phyloP scores from a whole-genome alignment of 2,329 filamentous ascomycete species.

The Phaeoacremonium minimum region DNA sequence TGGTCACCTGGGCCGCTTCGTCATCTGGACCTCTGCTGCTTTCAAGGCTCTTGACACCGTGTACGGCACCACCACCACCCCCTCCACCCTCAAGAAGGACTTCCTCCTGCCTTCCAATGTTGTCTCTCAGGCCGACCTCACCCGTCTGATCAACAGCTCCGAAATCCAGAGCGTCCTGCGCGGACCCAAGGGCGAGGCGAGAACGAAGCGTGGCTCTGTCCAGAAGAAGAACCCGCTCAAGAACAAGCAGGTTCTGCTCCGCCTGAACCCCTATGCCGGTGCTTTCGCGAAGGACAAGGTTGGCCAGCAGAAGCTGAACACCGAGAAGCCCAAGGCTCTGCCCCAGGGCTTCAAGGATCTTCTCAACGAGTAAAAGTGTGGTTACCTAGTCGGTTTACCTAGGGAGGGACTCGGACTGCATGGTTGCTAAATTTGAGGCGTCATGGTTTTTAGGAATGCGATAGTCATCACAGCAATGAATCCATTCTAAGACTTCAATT shows the following conservation, averaged over 20 bases:
- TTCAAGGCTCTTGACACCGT: conserved; percentile 96
- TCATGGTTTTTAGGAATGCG: background rate
- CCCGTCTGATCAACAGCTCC: conserved; percentile 97
- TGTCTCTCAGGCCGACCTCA: conserved; percentile 90
- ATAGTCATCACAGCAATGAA: no score
- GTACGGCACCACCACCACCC: conserved; percentile 89
- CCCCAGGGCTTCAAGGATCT: conserved; percentile 18
- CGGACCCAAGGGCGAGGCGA: conserved; percentile 82
- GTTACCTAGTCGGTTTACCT: no score
- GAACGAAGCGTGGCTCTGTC: conserved; percentile 83
- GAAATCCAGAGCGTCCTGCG: conserved; percentile 96
- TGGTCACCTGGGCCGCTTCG: conserved; percentile 97
- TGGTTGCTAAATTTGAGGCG: background rate
- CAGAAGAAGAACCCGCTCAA: conserved; percentile 99
- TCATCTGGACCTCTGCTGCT: conserved; percentile 96
- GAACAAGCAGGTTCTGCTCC: conserved; percentile 98
- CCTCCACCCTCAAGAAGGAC: conserved; percentile 96
- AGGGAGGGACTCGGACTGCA: background rate
- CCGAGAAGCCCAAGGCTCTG: conserved; percentile 15
- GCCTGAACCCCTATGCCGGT: conserved; percentile 96
- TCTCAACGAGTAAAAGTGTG: conserved; percentile 15
- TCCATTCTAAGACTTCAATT: no score
- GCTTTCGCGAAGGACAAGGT: conserved; percentile 85
- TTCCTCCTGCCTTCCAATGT: conserved; percentile 93
- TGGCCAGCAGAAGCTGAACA: conserved; percentile 55